phyloP scores from a whole-genome alignment of 2,329 filamentous ascomycete genomes.

The Dactylellina cionopaga region DNA sequence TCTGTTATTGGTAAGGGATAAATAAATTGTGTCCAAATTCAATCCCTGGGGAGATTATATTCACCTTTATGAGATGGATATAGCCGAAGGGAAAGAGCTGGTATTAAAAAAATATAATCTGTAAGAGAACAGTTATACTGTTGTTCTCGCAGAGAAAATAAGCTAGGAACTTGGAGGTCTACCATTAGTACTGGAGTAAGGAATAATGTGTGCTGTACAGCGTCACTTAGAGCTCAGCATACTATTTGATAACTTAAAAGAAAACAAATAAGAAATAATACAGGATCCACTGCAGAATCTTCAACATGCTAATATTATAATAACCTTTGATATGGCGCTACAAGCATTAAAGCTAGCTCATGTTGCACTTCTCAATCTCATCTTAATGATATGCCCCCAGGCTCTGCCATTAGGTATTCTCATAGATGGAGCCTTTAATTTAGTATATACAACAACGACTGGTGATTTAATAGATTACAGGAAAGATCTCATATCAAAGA shows the following conservation, averaged over 20 bases:
- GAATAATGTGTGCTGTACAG: neutral
- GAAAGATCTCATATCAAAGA: too few species aligned
- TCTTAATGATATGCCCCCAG: neutral
- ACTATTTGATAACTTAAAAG: neutral
- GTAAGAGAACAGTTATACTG: neutral
- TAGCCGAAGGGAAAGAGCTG: neutral
- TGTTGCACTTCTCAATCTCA: neutral
- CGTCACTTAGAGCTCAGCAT: neutral
- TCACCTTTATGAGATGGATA: neutral
- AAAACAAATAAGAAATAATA: neutral
- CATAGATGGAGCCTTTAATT: neutral
- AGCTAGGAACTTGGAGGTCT: slow-evolving; percentile 10
- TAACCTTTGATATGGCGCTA: slow-evolving; percentile 3
- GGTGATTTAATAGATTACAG: too few species aligned
- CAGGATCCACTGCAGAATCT: neutral
- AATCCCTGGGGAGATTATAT: neutral
- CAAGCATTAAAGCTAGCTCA: neutral
- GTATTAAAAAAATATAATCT: neutral
- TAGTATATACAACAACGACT: too few species aligned
- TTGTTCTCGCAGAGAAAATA: neutral
- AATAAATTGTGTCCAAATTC: neutral
- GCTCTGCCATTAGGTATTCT: neutral
- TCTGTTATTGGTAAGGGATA: neutral
- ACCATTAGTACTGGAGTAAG: neutral
- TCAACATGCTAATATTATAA: neutral